Conservation (phyloP, 2,329 filamentous ascomycete species). For the Neophaeococcomyces mojaviensis region DNA sequence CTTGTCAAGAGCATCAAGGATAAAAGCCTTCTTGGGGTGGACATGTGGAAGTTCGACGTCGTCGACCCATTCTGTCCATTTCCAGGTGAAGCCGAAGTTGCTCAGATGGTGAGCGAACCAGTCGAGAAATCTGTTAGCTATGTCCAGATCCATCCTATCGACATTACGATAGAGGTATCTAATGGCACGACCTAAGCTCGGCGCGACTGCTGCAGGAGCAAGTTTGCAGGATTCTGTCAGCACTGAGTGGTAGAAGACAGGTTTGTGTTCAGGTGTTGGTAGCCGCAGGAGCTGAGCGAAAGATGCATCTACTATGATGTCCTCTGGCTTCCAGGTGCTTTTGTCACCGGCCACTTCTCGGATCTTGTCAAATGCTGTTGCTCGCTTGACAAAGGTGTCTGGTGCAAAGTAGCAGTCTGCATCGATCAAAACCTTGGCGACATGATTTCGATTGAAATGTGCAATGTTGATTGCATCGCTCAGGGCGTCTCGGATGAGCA, state of each 20-base stretch:
- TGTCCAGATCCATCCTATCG: slow-evolving; percentile 76
- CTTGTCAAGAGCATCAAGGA: slow-evolving; percentile 83
- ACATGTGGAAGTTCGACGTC: slow-evolving; percentile 70
- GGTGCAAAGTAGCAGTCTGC: slow-evolving; percentile 90
- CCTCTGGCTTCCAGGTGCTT: slow-evolving; percentile 93
- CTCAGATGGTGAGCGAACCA: slow-evolving; percentile 98
- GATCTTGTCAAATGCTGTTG: slow-evolving; percentile 84
- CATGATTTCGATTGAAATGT: slow-evolving; percentile 81
- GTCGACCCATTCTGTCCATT: slow-evolving; percentile 94
- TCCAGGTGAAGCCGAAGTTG: slow-evolving; percentile 99
- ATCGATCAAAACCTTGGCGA: slow-evolving; percentile 84
- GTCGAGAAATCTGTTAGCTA: slow-evolving; percentile 81
- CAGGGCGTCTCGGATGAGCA: slow-evolving; percentile 74
- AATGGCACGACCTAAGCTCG: slow-evolving; percentile 86
- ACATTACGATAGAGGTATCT: slow-evolving; percentile 80
- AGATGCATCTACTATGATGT: slow-evolving; percentile 92
- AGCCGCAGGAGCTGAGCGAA: slow-evolving; percentile 92
- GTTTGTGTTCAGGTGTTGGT: slow-evolving; percentile 79
- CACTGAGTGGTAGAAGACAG: slow-evolving; percentile 93
- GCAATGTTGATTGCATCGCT: slow-evolving; percentile 90
- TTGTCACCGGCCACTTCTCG: slow-evolving; percentile 55
- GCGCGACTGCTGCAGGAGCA: slow-evolving; percentile 90
- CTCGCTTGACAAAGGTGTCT: slow-evolving; percentile 85
- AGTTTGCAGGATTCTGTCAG: slow-evolving; percentile 95
- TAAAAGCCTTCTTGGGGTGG: slow-evolving; percentile 88